Base-by-base conservation (phyloP, 2,329 filamentous ascomycete genomes). In the Colletotrichum tanaceti region DNA sequence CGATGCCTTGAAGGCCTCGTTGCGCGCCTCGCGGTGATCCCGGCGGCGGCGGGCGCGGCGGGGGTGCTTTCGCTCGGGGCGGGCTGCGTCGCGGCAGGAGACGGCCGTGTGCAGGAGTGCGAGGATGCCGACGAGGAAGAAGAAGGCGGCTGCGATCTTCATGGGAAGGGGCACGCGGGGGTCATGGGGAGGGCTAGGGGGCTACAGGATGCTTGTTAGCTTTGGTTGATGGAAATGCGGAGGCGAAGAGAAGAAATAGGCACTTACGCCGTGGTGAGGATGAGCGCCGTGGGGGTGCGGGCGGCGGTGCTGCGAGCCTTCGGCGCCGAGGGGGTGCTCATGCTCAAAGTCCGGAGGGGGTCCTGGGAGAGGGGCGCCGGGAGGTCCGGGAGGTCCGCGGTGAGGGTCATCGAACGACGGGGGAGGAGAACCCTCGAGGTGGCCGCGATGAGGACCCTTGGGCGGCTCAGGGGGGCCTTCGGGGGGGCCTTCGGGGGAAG, bases 111-210 rank as follows among this genome's bases (percentile, higher is more conserved):
- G 73, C 28, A 74, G 67, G 61, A 73, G 72, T 71, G 60, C 65
- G 46, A 49, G n/a, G 49, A 77, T 65, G 57, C 69, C 70, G 57
- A 74, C 63, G 54, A 75, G 62, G 65, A 79, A 72, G 61, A 77
- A 61, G 16, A 75, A 64, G 2, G 18, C 22, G 38, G 70, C 66
- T 13, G 72, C 70, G 24, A 78, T 63, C 46, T 73, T 75, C 16
- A 77, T 63, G 50, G 71, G 52, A 32, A 75, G 69, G 54, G 77
- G 61, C 22, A 75, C 49, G 58, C 65, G 70, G 35, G 65, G 54
- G 16, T 58, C 70, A 41, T 57, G 54, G 38, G 62, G 62, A 39
- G 11, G 44, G n/a, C 52, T 35, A 20, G 13, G 52, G 52, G 35
- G 52, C 52, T 55, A 3, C 14, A 43, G 46, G 22, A n/a, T 35